Percentiles rank a stretch among this genome's conserved stretches.
phyloP scores from a whole-genome alignment of 352 stramenopile species.

The Globisporangium sylvaticum region DNA sequence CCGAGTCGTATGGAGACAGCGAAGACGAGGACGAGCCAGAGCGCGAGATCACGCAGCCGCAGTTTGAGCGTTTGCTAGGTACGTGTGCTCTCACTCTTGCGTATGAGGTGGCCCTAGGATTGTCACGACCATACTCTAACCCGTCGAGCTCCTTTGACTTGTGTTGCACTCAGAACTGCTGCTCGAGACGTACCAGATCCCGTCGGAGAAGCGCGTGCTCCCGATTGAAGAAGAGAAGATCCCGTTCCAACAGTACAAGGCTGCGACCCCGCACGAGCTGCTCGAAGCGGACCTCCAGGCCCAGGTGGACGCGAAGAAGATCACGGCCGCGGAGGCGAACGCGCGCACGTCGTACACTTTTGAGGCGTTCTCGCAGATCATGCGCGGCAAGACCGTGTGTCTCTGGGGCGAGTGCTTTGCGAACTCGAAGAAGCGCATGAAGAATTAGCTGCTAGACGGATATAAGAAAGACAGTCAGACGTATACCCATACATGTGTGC shows the following conservation, averaged over 20 bases:
- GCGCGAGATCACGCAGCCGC: slow-evolving; percentile 46
- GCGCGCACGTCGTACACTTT: slow-evolving; percentile 57
- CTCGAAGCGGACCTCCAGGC: slow-evolving; percentile 32
- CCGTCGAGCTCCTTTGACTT: not conserved
- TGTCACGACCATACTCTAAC: not conserved
- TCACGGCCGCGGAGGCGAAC: slow-evolving; percentile 53
- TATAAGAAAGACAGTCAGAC: not conserved
- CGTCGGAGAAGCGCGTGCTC: slow-evolving; percentile 81
- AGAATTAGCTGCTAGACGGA: slow-evolving; percentile 41
- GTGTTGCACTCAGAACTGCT: slow-evolving; percentile 34
- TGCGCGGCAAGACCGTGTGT: slow-evolving; percentile 78
- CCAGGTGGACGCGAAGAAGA: slow-evolving; percentile 45
- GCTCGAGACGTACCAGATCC: slow-evolving; percentile 77
- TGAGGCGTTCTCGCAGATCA: slow-evolving; percentile 72
- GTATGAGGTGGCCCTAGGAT: not conserved
- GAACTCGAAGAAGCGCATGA: slow-evolving; percentile 82
- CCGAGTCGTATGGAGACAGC: slow-evolving; percentile 25
- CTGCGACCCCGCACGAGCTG: slow-evolving; percentile 32
- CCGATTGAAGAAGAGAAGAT: slow-evolving; percentile 63
- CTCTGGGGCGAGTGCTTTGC: slow-evolving; percentile 85
- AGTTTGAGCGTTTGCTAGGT: slow-evolving; percentile 61
- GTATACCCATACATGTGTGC: not conserved
- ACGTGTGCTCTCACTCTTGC: not conserved
- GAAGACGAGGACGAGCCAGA: slow-evolving; percentile 25
- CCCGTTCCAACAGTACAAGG: slow-evolving; percentile 74